phyloP scores from a whole-genome alignment of 2,329 filamentous ascomycete genomes.

The Alternaria brassicicola region DNA sequence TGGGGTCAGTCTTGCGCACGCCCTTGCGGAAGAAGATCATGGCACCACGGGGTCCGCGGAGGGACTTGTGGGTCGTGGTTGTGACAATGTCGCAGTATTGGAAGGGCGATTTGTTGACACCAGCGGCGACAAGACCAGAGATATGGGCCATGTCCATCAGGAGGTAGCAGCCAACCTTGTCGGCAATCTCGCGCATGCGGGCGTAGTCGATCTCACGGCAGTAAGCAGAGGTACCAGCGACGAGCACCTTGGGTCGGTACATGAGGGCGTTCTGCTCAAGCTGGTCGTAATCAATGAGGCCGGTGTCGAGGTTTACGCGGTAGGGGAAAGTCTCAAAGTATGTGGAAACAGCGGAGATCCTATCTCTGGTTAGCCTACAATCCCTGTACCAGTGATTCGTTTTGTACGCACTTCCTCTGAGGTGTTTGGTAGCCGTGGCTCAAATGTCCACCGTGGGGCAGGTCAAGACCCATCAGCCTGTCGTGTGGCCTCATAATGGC shows the following conservation, averaged over 20 bases:
- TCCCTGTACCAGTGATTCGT: background rate
- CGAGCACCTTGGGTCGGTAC: constrained; percentile 94
- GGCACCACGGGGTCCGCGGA: constrained; percentile 91
- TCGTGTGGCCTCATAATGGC: constrained; percentile 96
- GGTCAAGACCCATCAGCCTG: constrained; percentile 93
- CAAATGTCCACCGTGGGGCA: constrained; percentile 92
- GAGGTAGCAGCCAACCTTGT: constrained; percentile 91
- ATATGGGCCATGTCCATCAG: constrained; percentile 98
- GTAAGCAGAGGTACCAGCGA: constrained; percentile 94
- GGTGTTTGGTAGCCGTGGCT: constrained; percentile 98
- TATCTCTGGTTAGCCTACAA: constrained; percentile 25
- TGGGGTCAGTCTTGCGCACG: constrained; percentile 79
- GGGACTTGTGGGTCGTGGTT: constrained; percentile 96
- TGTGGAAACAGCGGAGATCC: constrained; percentile 96
- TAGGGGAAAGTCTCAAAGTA: constrained; percentile 99
- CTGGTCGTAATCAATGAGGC: constrained; percentile 92
- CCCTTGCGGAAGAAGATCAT: constrained; percentile 99
- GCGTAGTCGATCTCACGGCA: constrained; percentile 95
- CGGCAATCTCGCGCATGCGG: constrained; percentile 86
- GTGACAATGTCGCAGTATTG: constrained; percentile 91
- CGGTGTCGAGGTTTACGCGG: constrained; percentile 85
- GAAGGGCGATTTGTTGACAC: constrained; percentile 90
- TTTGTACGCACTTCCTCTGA: constrained; percentile 73
- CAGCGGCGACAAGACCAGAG: constrained; percentile 89
- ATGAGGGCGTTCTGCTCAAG: constrained; percentile 85